Percentiles rank a stretch among this genome's conserved stretches.
Evolutionary conservation across 179 eudicot genomes (phyloP).

Genomic region (Heliamphora ciliata): DNA sequence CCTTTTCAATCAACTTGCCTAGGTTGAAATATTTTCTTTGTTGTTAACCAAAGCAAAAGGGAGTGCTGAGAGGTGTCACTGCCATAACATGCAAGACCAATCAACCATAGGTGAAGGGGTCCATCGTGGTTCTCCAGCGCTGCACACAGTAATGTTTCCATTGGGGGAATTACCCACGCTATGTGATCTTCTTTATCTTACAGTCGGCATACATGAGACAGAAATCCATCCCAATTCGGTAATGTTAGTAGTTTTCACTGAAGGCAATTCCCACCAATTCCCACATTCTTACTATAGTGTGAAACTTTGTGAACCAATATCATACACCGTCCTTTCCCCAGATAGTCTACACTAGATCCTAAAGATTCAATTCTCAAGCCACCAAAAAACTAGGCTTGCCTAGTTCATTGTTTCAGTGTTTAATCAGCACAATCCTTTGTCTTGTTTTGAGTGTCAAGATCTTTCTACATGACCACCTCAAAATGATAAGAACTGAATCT

Average conservation of each 20-base stretch:
- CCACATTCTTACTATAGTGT: background rate
- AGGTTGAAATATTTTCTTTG: background rate
- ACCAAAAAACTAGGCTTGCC: background rate
- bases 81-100: background rate
- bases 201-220: background rate
- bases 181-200: background rate
- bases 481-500: background rate
- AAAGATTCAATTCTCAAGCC: background rate
- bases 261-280: background rate
- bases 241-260: background rate
- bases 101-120: background rate
- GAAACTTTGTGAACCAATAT: background rate
- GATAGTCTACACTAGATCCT: background rate
- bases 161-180: background rate
- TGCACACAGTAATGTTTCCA: no score
- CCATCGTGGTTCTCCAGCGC: background rate
- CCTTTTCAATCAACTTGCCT: background rate
- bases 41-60: background rate
- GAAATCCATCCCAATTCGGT: background rate
- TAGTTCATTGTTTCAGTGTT: no score
- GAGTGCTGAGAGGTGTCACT: constrained; percentile 1
- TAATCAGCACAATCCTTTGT: no score
- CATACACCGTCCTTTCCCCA: background rate
- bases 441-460: no score
- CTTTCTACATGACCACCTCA: no score